phyloP scores from a whole-genome alignment of 192 early-diverging fungal species.

The Hyaloraphidium curvatum region DNA sequence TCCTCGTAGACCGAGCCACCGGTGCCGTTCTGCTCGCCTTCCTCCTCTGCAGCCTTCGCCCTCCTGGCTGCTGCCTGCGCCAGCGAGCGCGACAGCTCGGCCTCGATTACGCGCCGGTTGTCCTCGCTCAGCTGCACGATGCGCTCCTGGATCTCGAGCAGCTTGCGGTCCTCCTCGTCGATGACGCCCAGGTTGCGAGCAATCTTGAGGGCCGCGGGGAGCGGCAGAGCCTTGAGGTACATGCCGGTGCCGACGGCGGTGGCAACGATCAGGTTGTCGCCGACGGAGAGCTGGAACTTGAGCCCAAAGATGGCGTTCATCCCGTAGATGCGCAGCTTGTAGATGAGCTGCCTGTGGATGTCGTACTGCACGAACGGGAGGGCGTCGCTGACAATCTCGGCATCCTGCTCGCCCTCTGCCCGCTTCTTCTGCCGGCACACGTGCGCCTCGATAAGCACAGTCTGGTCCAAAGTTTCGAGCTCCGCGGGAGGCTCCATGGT shows the following conservation, averaged over 20 bases:
- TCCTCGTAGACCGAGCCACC: neutral
- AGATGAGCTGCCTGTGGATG: constrained; percentile 57
- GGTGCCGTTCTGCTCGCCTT: neutral
- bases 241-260: constrained; percentile 50
- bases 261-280: constrained; percentile 20
- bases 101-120: constrained; percentile 42
- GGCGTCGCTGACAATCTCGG: constrained; percentile 47
- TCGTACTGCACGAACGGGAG: constrained; percentile 72
- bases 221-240: constrained; percentile 46
- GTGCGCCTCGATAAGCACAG: constrained; percentile 52
- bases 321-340: constrained; percentile 56
- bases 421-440: constrained; percentile 29
- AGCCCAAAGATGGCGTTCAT: constrained; percentile 59
- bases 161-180: constrained; percentile 46
- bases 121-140: constrained; percentile 43
- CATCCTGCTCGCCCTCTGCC: constrained; percentile 44
- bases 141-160: constrained; percentile 44
- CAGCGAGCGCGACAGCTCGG: constrained; percentile 15
- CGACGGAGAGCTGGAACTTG: constrained; percentile 31
- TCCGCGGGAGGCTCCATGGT: constrained; percentile 58
- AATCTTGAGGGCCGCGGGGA: constrained; percentile 46
- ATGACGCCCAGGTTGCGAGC: constrained; percentile 49
- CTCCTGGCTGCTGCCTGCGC: constrained; percentile 12
- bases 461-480: constrained; percentile 41
- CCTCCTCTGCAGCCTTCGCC: neutral